Base-by-base conservation (phyloP, 163 green algal species). In the Volvox carteri region DNA sequence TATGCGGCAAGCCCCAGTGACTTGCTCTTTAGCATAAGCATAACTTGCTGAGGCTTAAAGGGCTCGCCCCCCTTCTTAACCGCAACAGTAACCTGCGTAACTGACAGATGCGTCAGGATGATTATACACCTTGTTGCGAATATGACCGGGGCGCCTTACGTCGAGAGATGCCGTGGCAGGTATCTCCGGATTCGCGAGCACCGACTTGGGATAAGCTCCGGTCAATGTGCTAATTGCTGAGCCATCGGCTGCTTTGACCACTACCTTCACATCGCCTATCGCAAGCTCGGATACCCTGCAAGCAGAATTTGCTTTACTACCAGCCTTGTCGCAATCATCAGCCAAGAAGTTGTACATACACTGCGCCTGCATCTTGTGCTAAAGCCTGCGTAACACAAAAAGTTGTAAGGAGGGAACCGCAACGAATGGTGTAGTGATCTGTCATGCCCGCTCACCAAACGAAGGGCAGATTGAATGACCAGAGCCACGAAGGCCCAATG, bases 1-100 rank as follows among this genome's bases (percentile, higher is more conserved):
- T 94, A 94, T 2, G 90, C 92, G 0, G 92, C 72, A 25, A 92
- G 46, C 21, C 84, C 92, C 1, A 77, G 70, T 0, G 80, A 85
- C 77, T 90, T 88, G 86, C 76, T 86, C 23, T 65, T 58, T 18
- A 91, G 72, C 78, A 91, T 62, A 21, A 94, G 84, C 84, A 93
- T 93, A 33, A 89, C 90, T 76, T 94, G 92, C 90, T 94, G 92
- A 2, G 92, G 86, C 90, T 93, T 94, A 60, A 85, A 76, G 0
- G 77, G 25, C 19, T 70, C 37, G 14, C 86, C 86, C 44, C 54
- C 50, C 60, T 90, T 67, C 81, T 72, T 65, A 4, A 92, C 72
- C 19, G 52, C 58, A 41, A 92, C 65, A 5, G 83, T 50, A 33
- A 94, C 86, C 91, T 94, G 88, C 52, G 28, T 12, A 30, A 6